Percentiles rank a stretch among this genome's conserved stretches.
Conservation (phyloP, 345 rosid species). For the Melastoma malabathricum region DNA sequence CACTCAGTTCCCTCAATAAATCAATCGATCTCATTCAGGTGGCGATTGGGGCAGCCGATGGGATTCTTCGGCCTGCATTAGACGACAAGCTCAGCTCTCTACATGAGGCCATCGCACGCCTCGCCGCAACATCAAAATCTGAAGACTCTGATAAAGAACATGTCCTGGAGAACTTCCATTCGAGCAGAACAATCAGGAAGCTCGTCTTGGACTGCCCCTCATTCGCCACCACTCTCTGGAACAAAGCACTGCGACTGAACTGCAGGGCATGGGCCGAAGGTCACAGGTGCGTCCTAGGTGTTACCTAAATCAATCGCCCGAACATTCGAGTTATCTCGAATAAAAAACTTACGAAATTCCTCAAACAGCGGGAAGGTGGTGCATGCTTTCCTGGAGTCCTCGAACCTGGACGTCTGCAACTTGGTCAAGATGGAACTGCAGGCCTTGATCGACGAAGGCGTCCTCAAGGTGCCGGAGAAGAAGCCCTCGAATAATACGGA, state of each 20-base stretch:
- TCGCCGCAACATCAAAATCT: slow-evolving; percentile 47
- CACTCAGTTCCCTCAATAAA: not conserved
- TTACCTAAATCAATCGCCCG: not conserved
- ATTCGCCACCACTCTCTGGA: slow-evolving; percentile 59
- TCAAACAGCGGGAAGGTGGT: slow-evolving; percentile 40
- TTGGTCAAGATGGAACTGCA: slow-evolving; percentile 51
- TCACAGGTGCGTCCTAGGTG: slow-evolving; percentile 50
- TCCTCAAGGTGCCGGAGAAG: slow-evolving; percentile 33
- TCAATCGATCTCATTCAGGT: slow-evolving; percentile 26
- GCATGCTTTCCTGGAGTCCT: slow-evolving; percentile 53
- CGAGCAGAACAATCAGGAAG: slow-evolving; percentile 71
- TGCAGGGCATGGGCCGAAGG: slow-evolving; percentile 60
- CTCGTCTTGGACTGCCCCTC: slow-evolving; percentile 50
- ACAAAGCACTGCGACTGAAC: slow-evolving; percentile 60
- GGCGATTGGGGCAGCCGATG: slow-evolving; percentile 53
- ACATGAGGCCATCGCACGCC: slow-evolving; percentile 51
- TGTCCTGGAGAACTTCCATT: slow-evolving; percentile 69
- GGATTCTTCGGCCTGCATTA: slow-evolving; percentile 43
- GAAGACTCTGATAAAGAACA: slow-evolving; percentile 45
- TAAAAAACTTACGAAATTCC: not conserved
- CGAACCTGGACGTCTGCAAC: slow-evolving; percentile 29
- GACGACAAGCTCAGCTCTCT: slow-evolving; percentile 46
- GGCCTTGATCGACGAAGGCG: slow-evolving; percentile 48
- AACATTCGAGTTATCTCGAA: not conserved
- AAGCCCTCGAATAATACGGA: slow-evolving; percentile 21